Evolutionary conservation across 768 basidiomycete species (phyloP).

Genomic region (Dioszegia hungarica): DNA sequence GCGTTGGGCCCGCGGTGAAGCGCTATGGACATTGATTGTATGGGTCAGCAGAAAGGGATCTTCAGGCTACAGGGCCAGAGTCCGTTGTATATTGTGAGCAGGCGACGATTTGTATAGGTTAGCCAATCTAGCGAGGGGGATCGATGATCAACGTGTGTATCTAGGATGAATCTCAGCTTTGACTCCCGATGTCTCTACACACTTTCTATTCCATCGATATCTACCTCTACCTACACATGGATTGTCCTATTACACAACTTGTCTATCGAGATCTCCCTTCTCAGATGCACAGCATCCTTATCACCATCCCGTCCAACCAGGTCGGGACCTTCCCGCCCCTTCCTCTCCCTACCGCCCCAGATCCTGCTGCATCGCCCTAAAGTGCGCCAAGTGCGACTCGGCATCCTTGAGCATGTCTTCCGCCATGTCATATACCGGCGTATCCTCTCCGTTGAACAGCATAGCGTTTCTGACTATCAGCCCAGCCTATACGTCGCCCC

Average conservation of each 20-base stretch:
- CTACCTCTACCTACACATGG: no score
- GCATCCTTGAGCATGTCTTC: conserved; percentile 64
- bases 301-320: background rate
- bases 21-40: background rate
- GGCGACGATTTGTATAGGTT: no score
- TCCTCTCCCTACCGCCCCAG: conserved; percentile 1
- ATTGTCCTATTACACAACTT: background rate
- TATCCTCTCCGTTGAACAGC: conserved; percentile 88
- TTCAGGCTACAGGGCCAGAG: no score
- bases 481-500: background rate
- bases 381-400: conserved; percentile 42
- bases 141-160: no score
- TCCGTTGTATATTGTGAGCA: no score
- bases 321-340: background rate
- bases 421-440: conserved; percentile 83
- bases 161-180: no score
- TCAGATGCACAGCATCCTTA: no score
- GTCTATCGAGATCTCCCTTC: no score
- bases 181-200: no score
- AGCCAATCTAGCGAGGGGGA: no score
- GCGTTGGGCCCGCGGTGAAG: background rate
- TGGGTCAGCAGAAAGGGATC: no score
- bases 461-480: conserved; percentile 62
- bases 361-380: conserved; percentile 39
- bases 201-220: no score